A percentile compares a stretch with the other conserved stretches of the same genome.
phyloP scores from a whole-genome alignment of 1,284 basidiomycete genomes.

The Grifola frondosa region DNA sequence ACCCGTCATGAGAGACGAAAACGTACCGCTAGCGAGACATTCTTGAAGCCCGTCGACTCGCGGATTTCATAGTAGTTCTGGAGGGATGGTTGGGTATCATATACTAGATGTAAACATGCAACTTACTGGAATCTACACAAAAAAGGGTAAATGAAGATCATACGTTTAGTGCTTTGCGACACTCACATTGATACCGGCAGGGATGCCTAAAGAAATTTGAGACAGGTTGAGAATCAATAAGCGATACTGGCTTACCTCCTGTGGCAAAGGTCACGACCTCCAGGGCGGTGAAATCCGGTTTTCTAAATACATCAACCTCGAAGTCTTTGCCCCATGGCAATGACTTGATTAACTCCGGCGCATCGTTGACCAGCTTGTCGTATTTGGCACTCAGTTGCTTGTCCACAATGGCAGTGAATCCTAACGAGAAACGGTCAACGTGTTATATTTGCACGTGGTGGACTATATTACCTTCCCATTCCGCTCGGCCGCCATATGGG shows the following conservation, averaged over 20 bases:
- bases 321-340: conserved; percentile 83
- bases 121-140: conserved; percentile 61
- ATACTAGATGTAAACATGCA: conserved; percentile 1
- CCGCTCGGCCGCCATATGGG: conserved; percentile 79
- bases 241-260: conserved; percentile 50
- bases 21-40: conserved; percentile 71
- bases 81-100: too few species aligned
- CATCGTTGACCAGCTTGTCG: conserved; percentile 69
- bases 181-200: conserved; percentile 77
- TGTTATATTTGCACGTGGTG: too few species aligned
- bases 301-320: conserved; percentile 80
- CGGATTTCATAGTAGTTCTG: conserved; percentile 80
- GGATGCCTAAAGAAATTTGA: conserved; percentile 54
- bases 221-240: neutral
- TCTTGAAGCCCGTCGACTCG: conserved; percentile 81
- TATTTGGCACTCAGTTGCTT: conserved; percentile 81
- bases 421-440: conserved; percentile 31
- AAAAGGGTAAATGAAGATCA: conserved; percentile 2
- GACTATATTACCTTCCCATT: conserved; percentile 71
- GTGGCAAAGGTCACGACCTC: conserved; percentile 81
- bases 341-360: conserved; percentile 74
- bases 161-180: neutral
- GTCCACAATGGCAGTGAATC: conserved; percentile 86
- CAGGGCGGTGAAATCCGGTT: conserved; percentile 84
- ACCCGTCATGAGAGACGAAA: neutral